Conservation (phyloP, 805 yeast genomes). For the Wickerhamomyces canadensis region DNA sequence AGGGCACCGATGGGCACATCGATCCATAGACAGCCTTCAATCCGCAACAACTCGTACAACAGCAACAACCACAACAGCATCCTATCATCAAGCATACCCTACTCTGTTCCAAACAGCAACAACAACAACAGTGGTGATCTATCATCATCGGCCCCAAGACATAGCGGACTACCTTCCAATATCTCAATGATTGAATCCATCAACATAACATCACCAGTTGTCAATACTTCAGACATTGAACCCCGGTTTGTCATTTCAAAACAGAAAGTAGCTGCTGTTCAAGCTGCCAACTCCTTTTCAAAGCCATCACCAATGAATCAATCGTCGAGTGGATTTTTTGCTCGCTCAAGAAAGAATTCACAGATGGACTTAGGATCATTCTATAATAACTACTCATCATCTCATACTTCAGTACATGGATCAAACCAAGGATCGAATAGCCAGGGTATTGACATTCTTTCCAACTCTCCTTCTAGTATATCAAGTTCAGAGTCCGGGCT, state of each 20-base stretch:
- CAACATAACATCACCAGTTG: constrained; percentile 67
- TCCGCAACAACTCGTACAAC: constrained; percentile 12
- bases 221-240: constrained; percentile 59
- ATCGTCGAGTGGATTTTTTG: constrained; percentile 37
- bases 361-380: constrained; percentile 24
- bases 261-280: constrained; percentile 47
- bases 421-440: no score
- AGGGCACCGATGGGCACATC: constrained; percentile 25
- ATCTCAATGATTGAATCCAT: constrained; percentile 44
- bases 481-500: constrained; percentile 21
- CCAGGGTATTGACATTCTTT: constrained; percentile 9
- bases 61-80: constrained; percentile 23
- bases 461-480: constrained; percentile 23
- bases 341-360: constrained; percentile 37
- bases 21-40: constrained; percentile 23
- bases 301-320: constrained; percentile 8
- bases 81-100: constrained; percentile 60
- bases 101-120: constrained; percentile 64
- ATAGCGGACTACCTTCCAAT: constrained; percentile 35
- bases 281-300: constrained; percentile 17
- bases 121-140: constrained; percentile 19
- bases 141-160: constrained; percentile 28
- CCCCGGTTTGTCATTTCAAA: constrained; percentile 81
- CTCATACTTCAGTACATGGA: constrained; percentile 1
- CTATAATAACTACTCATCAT: constrained; percentile 18